Percentiles rank a stretch among this genome's conserved stretches.
These are phyloP conservation scores for Metschnikowia santaceciliae DNA, from an alignment of 805 yeast species.

Conservation along the genomic window DNA sequence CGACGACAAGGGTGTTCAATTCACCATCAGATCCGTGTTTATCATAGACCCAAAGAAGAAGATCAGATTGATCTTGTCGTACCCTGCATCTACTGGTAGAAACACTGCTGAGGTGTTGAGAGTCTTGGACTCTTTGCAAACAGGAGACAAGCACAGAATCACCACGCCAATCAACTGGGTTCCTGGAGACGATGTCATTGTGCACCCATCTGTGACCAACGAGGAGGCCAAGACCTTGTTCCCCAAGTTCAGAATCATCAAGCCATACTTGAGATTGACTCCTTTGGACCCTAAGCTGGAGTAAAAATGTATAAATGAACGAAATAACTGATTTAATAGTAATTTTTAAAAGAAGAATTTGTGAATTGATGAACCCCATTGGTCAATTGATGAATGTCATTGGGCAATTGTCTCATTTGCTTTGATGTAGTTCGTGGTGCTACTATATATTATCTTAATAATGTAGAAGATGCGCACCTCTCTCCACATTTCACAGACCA, in stretches of 20 bases:
- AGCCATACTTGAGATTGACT: conserved; percentile 80
- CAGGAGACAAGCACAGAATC: conserved; percentile 76
- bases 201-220: conserved; percentile 80
- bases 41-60: conserved; percentile 88
- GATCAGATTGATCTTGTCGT: conserved; percentile 78
- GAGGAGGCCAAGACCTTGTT: conserved; percentile 69
- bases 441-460: too few relatives aligned
- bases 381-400: too few relatives aligned
- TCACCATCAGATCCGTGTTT: conserved; percentile 90
- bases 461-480: not conserved
- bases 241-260: conserved; percentile 80
- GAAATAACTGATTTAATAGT: too few relatives aligned
- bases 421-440: too few relatives aligned
- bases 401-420: too few relatives aligned
- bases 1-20: conserved; percentile 62
- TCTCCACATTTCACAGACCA: not conserved
- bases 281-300: conserved; percentile 36
- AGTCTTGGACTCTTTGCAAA: conserved; percentile 83
- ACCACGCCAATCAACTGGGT: conserved; percentile 93
- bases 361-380: too few relatives aligned
- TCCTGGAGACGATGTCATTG: conserved; percentile 85
- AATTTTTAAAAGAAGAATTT: too few relatives aligned
- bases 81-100: conserved; percentile 94
- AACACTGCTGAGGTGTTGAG: conserved; percentile 90
- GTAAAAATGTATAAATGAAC: not conserved